These are phyloP conservation scores for Cinchona pubescens DNA, from an alignment of 257 asterid genomes.

Conservation along the genomic window DNA sequence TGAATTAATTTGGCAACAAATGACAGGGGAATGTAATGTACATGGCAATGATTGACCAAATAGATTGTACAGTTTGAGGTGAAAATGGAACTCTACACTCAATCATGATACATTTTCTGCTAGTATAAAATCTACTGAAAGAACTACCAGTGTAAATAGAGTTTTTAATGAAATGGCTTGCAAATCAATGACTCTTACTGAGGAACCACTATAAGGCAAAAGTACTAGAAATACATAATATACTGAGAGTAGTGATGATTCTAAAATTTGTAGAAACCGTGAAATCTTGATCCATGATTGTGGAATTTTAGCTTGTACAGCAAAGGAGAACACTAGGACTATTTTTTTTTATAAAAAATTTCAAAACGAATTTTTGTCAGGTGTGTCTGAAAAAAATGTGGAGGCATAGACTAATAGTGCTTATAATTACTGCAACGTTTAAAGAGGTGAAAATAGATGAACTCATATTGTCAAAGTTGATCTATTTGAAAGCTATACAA, in stretches of 20 bases:
- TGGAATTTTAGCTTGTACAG: not conserved
- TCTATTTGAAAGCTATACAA: not conserved
- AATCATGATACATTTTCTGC: not conserved
- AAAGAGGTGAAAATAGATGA: not conserved
- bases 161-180: not conserved
- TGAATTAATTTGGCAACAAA: not conserved
- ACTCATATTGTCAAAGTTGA: not conserved
- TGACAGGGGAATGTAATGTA: not conserved
- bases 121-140: conserved; percentile 10
- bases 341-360: not conserved
- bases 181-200: not conserved
- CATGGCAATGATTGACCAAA: not conserved
- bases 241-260: not conserved
- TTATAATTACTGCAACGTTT: not conserved
- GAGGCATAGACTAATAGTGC: not conserved
- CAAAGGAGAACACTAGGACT: not conserved
- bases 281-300: not conserved
- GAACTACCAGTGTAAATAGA: conserved; percentile 6
- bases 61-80: not conserved
- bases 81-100: conserved; percentile 5
- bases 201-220: not conserved
- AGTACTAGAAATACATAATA: not conserved
- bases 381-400: not conserved
- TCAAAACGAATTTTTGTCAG: not conserved
- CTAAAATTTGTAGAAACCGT: not conserved